Evolutionary conservation across 2,329 filamentous ascomycete genomes (phyloP), one percentile per base, ranked within the genome.

Genomic region (Monosporascus sp.): DNA sequence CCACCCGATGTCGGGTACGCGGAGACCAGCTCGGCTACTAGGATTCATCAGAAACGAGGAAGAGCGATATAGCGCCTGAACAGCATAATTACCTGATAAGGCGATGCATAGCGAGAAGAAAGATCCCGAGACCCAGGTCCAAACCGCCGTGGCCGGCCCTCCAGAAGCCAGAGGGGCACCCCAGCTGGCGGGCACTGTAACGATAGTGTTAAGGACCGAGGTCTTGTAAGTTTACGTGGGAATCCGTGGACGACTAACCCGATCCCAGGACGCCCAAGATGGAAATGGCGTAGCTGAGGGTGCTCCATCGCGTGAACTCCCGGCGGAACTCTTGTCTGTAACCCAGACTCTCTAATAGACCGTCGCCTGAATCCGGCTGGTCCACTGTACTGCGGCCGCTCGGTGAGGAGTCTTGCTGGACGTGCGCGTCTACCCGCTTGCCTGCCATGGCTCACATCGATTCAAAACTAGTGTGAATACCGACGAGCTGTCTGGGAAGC

Each of bases 301-400:
- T 85, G 4, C 82, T 85, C 81, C 81, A 85, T 75, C 80, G 82
- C 38, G 79, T 84, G 62, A 87, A 86, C 59, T 86, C 81, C 51
- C 83, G 75, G 59, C 74, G 74, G 25, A 86, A 63, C 64, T 85
- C 82, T 82, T 85, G 53, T 25, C 27, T 37, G 37, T 54, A 54
- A n/a, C 44, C 18, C n/a, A 51, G 44, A 38, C 48, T 54, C 37
- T 51, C 52, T 18, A 54, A 17, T 7, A 51, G 37, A 20, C 31
- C 49, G 2, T 31, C 38, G 22, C 47, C 52, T 6, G 45, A 49
- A 25, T 54, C 45, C 24, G 22, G 7, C 17, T 49, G 41, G 7
- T 39, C 20, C 31, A 35, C 27, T 35, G 9, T 14, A 35, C 4
- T 14, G 31, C 31, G 11, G 4, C 11, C 11, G 9, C 31, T 35